Base-by-base conservation (phyloP, 2,329 filamentous ascomycete species). In the Apiospora koreana region DNA sequence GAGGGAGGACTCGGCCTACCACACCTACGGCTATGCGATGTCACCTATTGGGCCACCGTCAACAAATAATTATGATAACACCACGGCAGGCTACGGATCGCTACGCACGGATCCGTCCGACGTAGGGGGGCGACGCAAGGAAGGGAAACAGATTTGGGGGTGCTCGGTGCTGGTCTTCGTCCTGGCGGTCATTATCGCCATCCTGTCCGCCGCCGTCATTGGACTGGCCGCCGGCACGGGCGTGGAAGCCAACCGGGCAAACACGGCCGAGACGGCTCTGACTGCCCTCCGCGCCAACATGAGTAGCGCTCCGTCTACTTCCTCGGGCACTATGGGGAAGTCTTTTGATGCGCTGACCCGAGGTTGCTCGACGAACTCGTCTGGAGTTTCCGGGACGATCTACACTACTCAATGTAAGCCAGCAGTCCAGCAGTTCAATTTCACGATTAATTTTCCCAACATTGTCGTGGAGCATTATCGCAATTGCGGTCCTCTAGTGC, bases 201-300 rank as follows among this genome's bases (percentile, higher is more conserved):
- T 83, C 16, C 72, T 86, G 54, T 79, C 79, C 0, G 80, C 77
- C 0, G 80, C 82, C 1, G 83, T 85, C 16, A 81, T 86, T 68
- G 84, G 83, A 1, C 76, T 86, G 35, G 84, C 83, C 1, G 83
- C 82, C 0, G 82, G 83, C 3, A 84, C 82, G 1, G 84, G 83
- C 7, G 76, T 85, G 7, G 80, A 83, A 69, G 74, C 81, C 8
- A 80, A 75, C 71, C 79, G 82, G 65, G 82, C 83, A 7, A 83
- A 78, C 68, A 72, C 79, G 16, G 82, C 82, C 0, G 76, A 80
- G 35, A 69, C 75, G 35, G 78, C 79, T 68, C 71, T 84, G 21
- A 77, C 79, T 3, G 67, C 72, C 21, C 43, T 46, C 21, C 54
- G 31, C 35, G 42, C 42, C 41, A 67, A 67, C 25, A 46, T 23